Conservation (phyloP, 1,284 basidiomycete genomes). For the Cutaneotrichosporon sp. region DNA sequence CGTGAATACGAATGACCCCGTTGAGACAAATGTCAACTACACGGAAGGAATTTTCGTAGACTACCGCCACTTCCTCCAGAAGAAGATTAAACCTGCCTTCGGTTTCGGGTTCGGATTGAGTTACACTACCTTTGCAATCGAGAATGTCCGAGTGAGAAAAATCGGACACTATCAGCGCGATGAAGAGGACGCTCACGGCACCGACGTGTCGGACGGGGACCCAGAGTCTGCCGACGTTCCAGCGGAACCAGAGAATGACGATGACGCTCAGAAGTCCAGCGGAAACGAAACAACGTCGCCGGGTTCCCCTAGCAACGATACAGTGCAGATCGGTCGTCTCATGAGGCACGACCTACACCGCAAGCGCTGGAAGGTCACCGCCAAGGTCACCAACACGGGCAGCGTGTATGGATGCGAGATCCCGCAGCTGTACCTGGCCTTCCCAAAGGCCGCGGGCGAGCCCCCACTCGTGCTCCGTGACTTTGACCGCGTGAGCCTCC, state of each 20-base stretch:
- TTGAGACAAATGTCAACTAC: conserved; percentile 57
- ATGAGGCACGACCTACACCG: conserved; percentile 35
- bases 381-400: conserved; percentile 51
- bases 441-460: conserved; percentile 44
- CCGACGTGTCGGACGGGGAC: neutral
- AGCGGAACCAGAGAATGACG: neutral
- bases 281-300: too few species aligned
- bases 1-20: conserved; percentile 50
- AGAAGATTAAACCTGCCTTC: conserved; percentile 58
- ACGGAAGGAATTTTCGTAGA: conserved; percentile 70
- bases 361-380: conserved; percentile 41
- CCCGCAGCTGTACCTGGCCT: conserved; percentile 46
- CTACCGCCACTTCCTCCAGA: conserved; percentile 69
- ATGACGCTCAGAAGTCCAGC: neutral
- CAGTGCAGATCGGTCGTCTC: conserved; percentile 1
- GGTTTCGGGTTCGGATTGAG: conserved; percentile 81
- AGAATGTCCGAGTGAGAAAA: neutral
- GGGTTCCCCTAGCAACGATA: neutral
- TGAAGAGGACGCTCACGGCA: too few species aligned
- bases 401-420: conserved; percentile 48
- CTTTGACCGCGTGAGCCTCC: conserved; percentile 43
- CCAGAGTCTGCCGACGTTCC: neutral
- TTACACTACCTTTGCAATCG: conserved; percentile 72
- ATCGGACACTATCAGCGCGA: too few species aligned
- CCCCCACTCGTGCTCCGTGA: conserved; percentile 47